phyloP scores from a whole-genome alignment of 2,329 filamentous ascomycete species.

The Fusarium pseudograminearum region DNA sequence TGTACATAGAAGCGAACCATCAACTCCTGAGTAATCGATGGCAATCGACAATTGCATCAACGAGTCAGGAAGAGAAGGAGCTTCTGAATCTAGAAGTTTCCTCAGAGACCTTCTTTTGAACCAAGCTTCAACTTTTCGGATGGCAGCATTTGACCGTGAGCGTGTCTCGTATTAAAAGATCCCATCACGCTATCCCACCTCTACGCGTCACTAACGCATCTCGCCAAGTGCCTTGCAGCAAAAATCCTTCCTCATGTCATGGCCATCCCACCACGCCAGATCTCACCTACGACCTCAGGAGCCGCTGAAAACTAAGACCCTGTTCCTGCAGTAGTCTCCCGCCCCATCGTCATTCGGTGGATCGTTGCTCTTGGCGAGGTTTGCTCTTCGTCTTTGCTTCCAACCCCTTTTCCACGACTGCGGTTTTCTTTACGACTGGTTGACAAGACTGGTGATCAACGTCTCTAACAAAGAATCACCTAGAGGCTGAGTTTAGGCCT shows the following conservation, averaged over 20 bases:
- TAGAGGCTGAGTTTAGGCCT: constrained; percentile 11
- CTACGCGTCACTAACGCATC: constrained; percentile 3
- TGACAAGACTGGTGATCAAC: constrained; percentile 26
- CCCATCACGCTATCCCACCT: constrained; percentile 1
- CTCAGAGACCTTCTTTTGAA: constrained; percentile 3
- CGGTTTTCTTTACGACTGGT: not conserved
- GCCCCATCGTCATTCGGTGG: constrained; percentile 46
- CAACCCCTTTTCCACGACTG: constrained; percentile 21
- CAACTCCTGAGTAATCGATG: not conserved
- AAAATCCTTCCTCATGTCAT: constrained; percentile 33
- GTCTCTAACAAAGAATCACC: constrained; percentile 21
- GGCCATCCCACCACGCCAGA: constrained; percentile 27
- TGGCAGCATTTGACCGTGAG: not conserved
- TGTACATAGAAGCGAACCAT: no score
- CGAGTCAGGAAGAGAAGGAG: constrained; percentile 21
- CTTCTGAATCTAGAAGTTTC: constrained; percentile 5
- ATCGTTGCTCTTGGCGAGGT: constrained; percentile 27
- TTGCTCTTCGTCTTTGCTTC: constrained; percentile 22
- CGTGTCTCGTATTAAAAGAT: not conserved
- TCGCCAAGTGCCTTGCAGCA: constrained; percentile 11
- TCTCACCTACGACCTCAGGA: constrained; percentile 28
- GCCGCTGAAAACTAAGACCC: constrained; percentile 36
- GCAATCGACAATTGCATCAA: constrained; percentile 2
- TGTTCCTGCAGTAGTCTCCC: constrained; percentile 49
- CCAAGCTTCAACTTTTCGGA: constrained; percentile 12